Conservation (phyloP, 75 land plant species). For the Cupressus sempervirens region DNA sequence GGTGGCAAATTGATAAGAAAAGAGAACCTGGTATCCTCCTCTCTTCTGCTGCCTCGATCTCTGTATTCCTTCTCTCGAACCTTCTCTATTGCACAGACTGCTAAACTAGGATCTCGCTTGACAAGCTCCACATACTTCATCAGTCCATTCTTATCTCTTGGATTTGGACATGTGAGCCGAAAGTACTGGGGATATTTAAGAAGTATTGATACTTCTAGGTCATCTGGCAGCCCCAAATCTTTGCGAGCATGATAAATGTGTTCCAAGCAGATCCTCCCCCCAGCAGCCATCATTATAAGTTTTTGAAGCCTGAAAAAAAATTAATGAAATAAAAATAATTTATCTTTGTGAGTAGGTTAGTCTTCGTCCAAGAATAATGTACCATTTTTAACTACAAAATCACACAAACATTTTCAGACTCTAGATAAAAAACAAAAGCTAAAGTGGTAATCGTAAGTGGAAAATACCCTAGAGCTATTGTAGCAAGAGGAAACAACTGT, state of each 20-base stretch:
- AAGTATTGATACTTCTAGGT: slow-evolving; percentile 56
- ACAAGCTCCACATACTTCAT: slow-evolving; percentile 50
- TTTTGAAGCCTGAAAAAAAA: slow-evolving; percentile 25
- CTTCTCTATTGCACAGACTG: slow-evolving; percentile 46
- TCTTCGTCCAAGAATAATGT: not conserved
- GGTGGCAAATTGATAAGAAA: slow-evolving; percentile 65
- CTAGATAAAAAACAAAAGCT: not conserved
- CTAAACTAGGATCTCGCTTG: slow-evolving; percentile 31
- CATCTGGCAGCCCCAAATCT: slow-evolving; percentile 74
- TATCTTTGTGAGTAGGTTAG: not conserved
- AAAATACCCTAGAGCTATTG: not conserved
- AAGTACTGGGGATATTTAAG: slow-evolving; percentile 53
- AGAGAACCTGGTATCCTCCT: slow-evolving; percentile 51
- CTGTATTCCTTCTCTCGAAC: slow-evolving; percentile 55
- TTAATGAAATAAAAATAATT: too few species aligned
- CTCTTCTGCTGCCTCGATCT: slow-evolving; percentile 33
- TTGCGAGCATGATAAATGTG: slow-evolving; percentile 42
- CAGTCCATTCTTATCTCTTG: slow-evolving; percentile 17
- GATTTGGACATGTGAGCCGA: slow-evolving; percentile 32
- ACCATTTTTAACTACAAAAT: too few species aligned
- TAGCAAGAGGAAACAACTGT: not conserved
- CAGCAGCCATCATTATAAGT: slow-evolving; percentile 57
- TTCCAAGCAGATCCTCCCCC: slow-evolving; percentile 45
- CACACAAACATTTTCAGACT: too few species aligned
- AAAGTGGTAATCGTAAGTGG: not conserved